Base-by-base conservation (phyloP, 2,329 filamentous ascomycete species). In the Colletotrichum gigasporum region DNA sequence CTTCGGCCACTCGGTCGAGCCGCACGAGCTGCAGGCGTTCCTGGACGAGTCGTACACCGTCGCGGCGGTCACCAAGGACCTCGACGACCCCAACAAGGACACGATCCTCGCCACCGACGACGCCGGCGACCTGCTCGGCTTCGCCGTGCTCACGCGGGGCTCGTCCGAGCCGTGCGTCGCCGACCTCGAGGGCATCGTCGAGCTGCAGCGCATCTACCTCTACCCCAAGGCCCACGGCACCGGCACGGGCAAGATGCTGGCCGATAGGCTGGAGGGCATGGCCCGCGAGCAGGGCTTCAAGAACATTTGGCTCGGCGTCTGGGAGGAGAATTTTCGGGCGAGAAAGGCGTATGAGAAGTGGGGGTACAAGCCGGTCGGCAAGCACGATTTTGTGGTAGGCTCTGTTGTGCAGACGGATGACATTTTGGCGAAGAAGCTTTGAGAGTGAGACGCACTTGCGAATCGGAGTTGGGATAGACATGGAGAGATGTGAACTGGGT, bases 241-340 rank as follows among this genome's bases (percentile, higher is more conserved):
- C 10, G 80, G 81, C 0, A 69, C 82, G 1, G 82, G 76, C 4
- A 76, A 70, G 51, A 65, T 70, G 28, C 68, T 80, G n/a, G 73
- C 71, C 41, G 61, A 55, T 9, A 65, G 51, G 14, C 62, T 75
- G 10, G 76, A 78, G 65, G 66, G 57, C 1, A 69, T 79, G 63
- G 79, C 80, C 1, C 69, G 71, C 45, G 67, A 73, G 4, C 71
- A 76, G 26, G 80, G 76, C 0, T 81, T 76, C 30, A 71, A 68
- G 50, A 71, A 77, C 24, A 71, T 83, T 16, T 84, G 81, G 80
- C 68, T 83, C 9, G 81, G 81, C 0, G 81, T 83, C 9, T 83
- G 81, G 81, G 78, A 83, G 52, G 78, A 82, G 65, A 83, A 83
- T 54, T 34, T 56, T 2, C 73, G 68, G 28, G 80, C 80, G 0